Evolutionary conservation across 1,284 basidiomycete genomes (phyloP).

Genomic region (Apiotrichum porosum): DNA sequence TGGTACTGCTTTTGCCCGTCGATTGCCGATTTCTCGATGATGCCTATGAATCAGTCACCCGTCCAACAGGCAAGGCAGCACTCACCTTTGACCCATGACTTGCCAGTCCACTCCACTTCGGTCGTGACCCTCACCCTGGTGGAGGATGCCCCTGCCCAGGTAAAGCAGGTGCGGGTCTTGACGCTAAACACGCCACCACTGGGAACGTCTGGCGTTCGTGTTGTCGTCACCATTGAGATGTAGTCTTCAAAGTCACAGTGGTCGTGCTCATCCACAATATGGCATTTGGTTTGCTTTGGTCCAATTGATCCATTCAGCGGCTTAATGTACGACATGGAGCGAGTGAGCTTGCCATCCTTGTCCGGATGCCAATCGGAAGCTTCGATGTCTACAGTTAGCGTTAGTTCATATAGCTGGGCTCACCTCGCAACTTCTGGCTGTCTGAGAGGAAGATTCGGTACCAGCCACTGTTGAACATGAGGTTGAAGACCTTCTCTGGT

Average conservation of each 20-base stretch:
- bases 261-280: constrained; percentile 78
- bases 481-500: constrained; percentile 90
- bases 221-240: constrained; percentile 79
- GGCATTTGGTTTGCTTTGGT: constrained; percentile 91
- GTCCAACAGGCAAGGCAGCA: constrained; percentile 2
- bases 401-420: constrained; percentile 38
- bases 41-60: constrained; percentile 55
- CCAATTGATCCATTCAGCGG: constrained; percentile 83
- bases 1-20: constrained; percentile 95
- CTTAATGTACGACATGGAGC: constrained; percentile 94
- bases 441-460: constrained; percentile 87
- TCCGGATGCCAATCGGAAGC: constrained; percentile 81
- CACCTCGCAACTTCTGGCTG: constrained; percentile 84
- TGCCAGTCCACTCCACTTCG: constrained; percentile 90
- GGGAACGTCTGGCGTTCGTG: constrained; percentile 89
- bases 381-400: constrained; percentile 64
- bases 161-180: constrained; percentile 90
- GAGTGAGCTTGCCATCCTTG: constrained; percentile 58
- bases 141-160: constrained; percentile 77
- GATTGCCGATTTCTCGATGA: constrained; percentile 85
- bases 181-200: constrained; percentile 86
- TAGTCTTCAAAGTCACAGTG: constrained; percentile 81
- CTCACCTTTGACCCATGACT: constrained; percentile 91
- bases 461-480: constrained; percentile 95
- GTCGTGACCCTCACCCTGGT: constrained; percentile 81